These are phyloP conservation scores for Cytospora schulzeri DNA, from an alignment of 2,329 filamentous ascomycete species.

Conservation along the genomic window DNA sequence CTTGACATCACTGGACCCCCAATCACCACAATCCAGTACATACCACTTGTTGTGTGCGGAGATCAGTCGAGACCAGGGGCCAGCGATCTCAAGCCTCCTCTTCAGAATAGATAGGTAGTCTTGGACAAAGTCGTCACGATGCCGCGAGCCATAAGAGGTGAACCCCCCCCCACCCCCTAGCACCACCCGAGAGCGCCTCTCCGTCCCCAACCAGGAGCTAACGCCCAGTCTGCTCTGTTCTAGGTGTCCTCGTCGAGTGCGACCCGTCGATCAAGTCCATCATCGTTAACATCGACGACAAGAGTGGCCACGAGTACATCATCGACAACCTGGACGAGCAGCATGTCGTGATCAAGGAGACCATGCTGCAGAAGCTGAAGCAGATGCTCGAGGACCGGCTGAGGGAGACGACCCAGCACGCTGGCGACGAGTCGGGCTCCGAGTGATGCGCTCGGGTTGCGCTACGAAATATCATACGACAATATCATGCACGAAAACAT, in stretches of 20 bases:
- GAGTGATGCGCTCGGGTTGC: slow-evolving; percentile 38
- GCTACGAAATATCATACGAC: not conserved
- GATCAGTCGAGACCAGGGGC: not conserved
- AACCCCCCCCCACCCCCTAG: slow-evolving; percentile 19
- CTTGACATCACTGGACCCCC: no score
- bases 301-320: slow-evolving; percentile 70
- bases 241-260: slow-evolving; percentile 76
- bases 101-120: not conserved
- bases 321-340: slow-evolving; percentile 81
- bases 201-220: slow-evolving; percentile 2
- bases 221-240: slow-evolving; percentile 22
- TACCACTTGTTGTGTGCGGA: not conserved
- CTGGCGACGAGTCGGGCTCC: slow-evolving; percentile 55
- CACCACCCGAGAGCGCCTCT: not conserved
- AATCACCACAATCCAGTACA: not conserved
- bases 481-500: no score
- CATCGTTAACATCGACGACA: slow-evolving; percentile 77
- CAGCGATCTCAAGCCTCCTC: not conserved
- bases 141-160: slow-evolving; percentile 61
- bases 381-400: slow-evolving; percentile 62
- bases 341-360: slow-evolving; percentile 73
- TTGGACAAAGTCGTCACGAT: slow-evolving; percentile 41
- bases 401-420: slow-evolving; percentile 49
- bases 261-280: slow-evolving; percentile 88
- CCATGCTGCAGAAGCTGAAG: slow-evolving; percentile 70